Evolutionary conservation across 2,329 filamentous ascomycete genomes (phyloP).

Genomic region (Monosporascus sp.): DNA sequence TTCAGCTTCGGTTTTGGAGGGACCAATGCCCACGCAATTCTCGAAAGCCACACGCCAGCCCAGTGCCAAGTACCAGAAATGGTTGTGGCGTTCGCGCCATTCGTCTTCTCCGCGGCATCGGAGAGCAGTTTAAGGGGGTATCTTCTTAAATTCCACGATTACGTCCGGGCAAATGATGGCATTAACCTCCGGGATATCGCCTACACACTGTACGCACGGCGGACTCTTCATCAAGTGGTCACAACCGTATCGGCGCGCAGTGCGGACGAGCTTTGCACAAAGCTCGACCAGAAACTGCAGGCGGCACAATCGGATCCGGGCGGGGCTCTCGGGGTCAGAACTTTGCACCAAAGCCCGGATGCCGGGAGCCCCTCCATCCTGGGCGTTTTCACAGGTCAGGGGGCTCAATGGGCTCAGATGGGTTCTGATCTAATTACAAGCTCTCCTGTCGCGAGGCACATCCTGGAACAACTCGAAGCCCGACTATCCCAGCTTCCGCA

Average conservation of each 20-base stretch:
- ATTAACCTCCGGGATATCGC: background rate
- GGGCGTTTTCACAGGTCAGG: conserved; percentile 28
- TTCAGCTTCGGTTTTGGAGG: conserved; percentile 20
- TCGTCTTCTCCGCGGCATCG: conserved; percentile 13
- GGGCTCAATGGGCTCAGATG: conserved; percentile 27
- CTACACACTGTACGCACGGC: conserved; percentile 1
- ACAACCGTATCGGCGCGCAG: background rate
- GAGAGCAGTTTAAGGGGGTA: conserved; percentile 2
- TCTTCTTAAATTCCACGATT: conserved; percentile 1
- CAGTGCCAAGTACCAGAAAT: no score
- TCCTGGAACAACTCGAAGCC: conserved; percentile 12
- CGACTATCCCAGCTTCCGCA: conserved; percentile 9
- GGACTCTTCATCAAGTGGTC: background rate
- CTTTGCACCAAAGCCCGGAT: no score
- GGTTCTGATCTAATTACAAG: conserved; percentile 12
- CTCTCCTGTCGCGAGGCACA: conserved; percentile 3
- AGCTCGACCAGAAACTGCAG: no score
- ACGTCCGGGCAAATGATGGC: background rate
- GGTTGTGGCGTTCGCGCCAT: background rate
- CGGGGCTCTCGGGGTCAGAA: no score
- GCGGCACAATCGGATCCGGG: no score
- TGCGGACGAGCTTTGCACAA: background rate
- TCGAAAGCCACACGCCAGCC: conserved; percentile 8
- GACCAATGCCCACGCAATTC: conserved; percentile 19
- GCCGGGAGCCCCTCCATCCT: background rate